Percentiles rank a stretch among this genome's conserved stretches.
Evolutionary conservation across 805 yeast genomes (phyloP).

Genomic region (Pichia eremophila): DNA sequence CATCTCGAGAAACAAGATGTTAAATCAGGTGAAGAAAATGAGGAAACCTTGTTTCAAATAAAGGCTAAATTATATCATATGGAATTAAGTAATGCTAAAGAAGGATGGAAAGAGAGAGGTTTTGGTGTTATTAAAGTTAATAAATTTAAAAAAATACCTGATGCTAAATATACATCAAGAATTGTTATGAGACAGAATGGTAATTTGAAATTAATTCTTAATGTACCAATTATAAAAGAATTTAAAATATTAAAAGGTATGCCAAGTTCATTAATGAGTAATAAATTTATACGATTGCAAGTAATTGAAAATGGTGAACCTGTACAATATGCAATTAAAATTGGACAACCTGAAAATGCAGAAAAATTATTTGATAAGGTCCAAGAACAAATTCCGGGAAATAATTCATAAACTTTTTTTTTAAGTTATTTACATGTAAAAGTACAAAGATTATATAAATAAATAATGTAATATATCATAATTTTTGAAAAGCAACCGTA

Average conservation of each 20-base stretch:
- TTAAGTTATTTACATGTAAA: too few species aligned
- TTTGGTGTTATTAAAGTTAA: conserved; percentile 82
- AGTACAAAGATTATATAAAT: too few species aligned
- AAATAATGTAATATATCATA: too few species aligned
- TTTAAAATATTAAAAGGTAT: conserved; percentile 69
- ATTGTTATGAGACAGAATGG: conserved; percentile 90
- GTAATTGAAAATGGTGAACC: conserved; percentile 58
- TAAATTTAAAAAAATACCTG: conserved; percentile 21
- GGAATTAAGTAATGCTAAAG: conserved; percentile 51
- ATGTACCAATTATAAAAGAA: conserved; percentile 54
- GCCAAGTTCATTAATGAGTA: conserved; percentile 75
- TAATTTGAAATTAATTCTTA: conserved; percentile 70
- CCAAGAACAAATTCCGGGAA: conserved; percentile 25
- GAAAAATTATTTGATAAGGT: conserved; percentile 47
- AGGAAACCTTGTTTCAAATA: conserved; percentile 54
- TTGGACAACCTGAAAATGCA: conserved; percentile 54
- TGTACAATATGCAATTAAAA: conserved; percentile 73
- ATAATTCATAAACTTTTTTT: not conserved
- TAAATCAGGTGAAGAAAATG: conserved; percentile 88
- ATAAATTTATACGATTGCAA: conserved; percentile 73
- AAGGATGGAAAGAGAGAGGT: conserved; percentile 96
- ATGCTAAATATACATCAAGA: conserved; percentile 40
- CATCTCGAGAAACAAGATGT: conserved; percentile 51
- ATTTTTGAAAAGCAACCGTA: conserved; percentile 63
- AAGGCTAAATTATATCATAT: conserved; percentile 73